Base-by-base conservation (phyloP, 2,329 filamentous ascomycete species). In the Paracoccidioides brasiliensis region DNA sequence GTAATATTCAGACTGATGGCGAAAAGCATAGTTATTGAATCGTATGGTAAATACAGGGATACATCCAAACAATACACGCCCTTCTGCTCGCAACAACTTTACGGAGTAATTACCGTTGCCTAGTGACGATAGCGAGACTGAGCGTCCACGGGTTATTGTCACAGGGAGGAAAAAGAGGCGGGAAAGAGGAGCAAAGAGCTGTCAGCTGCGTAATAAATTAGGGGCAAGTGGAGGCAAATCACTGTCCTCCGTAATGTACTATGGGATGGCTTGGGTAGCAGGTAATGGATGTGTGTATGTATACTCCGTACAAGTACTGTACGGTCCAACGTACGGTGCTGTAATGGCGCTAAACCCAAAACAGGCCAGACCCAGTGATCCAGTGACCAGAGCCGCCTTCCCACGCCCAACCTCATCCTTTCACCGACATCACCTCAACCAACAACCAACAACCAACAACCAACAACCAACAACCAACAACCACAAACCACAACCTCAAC, bases 401-500 rank as follows among this genome's bases (percentile, higher is more conserved):
- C 56, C 35, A 14, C 46, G 43, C 46, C 38, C 48, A 50, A 45
- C 51, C 53, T 43, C 38, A 42, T 49, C 41, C 56, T 37, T 37
- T 58, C 54, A 54, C 56, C 56, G 54, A 55, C 56, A 49, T 53
- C 22, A 22, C 22, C 22, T 22, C 22, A 22, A 22, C 22, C 22
- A 22, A 22, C 22, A 22, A 22, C 22, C 22, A n/a, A 22, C 22
- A 22, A 22, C 22, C 22, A 22, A 2, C 22, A 22, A 22, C 55
- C 42, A n/a, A 42, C 42, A 42, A 49, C 52, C 44, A 30, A 22
- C 22, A 22, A 22, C 22, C 22, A 22, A 22, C 22, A 22, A 22
- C 22, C 22, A 22, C 22, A 22, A 22, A 22, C 22, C 22, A 22
- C 22, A 22, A 22, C 22, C 22, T 22, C 22, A 22, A 22, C 22